These are phyloP conservation scores for Leptodermis oblonga DNA, from an alignment of 257 asterid species.

Conservation along the genomic window DNA sequence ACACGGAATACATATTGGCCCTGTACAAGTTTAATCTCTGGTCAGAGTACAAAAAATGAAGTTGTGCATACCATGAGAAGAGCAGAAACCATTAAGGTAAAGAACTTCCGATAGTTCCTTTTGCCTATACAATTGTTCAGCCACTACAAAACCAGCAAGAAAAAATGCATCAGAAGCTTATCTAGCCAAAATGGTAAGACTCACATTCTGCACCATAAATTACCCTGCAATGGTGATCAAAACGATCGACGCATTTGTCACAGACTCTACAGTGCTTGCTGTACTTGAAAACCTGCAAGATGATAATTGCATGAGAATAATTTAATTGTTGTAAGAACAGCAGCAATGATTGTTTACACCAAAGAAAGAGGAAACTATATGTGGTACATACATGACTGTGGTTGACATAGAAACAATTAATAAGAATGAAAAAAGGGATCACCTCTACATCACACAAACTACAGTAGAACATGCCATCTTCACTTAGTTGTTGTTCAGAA, in stretches of 20 bases:
- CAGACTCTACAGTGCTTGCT: slow-evolving; percentile 99
- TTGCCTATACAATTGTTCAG: slow-evolving; percentile 97
- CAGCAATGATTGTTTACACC: not conserved
- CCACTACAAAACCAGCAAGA: slow-evolving; percentile 57
- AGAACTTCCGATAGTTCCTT: slow-evolving; percentile 86
- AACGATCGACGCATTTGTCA: slow-evolving; percentile 91
- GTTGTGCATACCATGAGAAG: slow-evolving; percentile 74
- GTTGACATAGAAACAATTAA: not conserved
- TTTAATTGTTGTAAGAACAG: not conserved
- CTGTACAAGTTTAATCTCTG: not conserved
- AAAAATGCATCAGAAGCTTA: slow-evolving; percentile 21
- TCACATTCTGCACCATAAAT: not conserved
- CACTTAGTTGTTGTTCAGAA: slow-evolving; percentile 64
- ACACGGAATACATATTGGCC: not conserved
- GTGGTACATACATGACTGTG: not conserved
- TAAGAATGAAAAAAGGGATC: slow-evolving; percentile 4
- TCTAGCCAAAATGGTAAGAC: not conserved
- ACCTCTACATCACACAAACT: slow-evolving; percentile 99
- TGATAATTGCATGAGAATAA: slow-evolving; percentile 1
- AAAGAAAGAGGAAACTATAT: too few relatives aligned
- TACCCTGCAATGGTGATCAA: slow-evolving; percentile 99
- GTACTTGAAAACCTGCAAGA: slow-evolving; percentile 82
- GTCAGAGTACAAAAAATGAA: slow-evolving; percentile 17
- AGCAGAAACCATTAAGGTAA: slow-evolving; percentile 89
- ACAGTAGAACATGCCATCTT: slow-evolving; percentile 98